Base-by-base conservation (phyloP, 2,329 filamentous ascomycete species). In the Aspergillus tubingensis region DNA sequence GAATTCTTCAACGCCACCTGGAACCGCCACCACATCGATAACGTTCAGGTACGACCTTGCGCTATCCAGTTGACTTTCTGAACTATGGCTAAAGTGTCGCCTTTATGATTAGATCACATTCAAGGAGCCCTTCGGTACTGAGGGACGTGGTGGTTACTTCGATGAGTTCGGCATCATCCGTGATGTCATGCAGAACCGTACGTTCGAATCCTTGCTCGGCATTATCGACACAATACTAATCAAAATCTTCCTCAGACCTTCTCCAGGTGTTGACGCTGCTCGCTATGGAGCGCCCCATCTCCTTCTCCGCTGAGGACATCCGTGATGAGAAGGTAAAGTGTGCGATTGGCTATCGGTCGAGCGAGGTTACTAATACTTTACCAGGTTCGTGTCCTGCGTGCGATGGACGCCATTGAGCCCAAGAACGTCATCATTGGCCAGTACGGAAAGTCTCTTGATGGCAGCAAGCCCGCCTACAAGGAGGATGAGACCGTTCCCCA, bases 361-460 rank as follows among this genome's bases (percentile, higher is more conserved):
- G 7, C 21, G 30, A 4, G n/a, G 32, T 44, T 57, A 30, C 58
- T 67, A 49, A 59, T 55, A 15, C 8, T 17, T 39, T 32, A 43
- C 10, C 48, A 76, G 74, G 92, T 98, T 68, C 90, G 95, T 71
- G 96, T 99, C 21, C 88, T 99, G 60, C 90, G 95, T 69, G 91
- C 89, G 57, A 99, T 99, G 77, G 90, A 93, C 62, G 85, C 92
- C 43, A 97, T 99, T 70, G 93, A 98, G 82, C 94, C 95, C 70
- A 98, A 98, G 89, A 96, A 99, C 77, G 95, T 99, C 77, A 99
- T 99, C 76, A 99, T 99, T 72, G 95, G 95, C 64, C 95, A 99
- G 80, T 99, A 99, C 76, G 94, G 93, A 72, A 95, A 91, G 80
- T 98, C 94, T 32, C 85, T 98, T 57, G 95, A 99, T 74, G 94